Evolutionary conservation across 345 rosid genomes (phyloP).

Genomic region (Jatropha curcas): DNA sequence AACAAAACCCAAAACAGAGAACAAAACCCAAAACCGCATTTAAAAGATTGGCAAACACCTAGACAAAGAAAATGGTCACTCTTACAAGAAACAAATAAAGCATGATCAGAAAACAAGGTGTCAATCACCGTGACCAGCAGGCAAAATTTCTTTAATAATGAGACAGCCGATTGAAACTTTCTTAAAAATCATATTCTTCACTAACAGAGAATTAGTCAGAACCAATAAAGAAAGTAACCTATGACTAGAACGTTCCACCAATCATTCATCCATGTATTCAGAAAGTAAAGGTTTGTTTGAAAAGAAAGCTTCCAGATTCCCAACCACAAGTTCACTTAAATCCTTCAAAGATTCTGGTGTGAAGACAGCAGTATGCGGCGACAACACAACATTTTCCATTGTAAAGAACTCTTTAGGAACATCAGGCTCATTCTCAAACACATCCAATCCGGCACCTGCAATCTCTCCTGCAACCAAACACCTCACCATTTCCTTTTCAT

Average conservation of each 20-base stretch:
- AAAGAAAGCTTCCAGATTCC: conserved; percentile 71
- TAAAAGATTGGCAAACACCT: no score
- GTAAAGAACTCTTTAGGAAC: conserved; percentile 50
- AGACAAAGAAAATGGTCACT: no score
- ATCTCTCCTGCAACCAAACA: conserved; percentile 56
- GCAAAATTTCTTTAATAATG: not conserved
- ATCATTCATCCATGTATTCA: conserved; percentile 12
- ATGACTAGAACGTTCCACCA: not conserved
- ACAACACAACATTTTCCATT: conserved; percentile 72
- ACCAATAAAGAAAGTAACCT: conserved; percentile 4
- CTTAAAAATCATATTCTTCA: not conserved
- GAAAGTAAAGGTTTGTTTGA: conserved; percentile 47
- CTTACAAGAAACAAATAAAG: no score
- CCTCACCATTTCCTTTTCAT: conserved; percentile 64
- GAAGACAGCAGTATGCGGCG: conserved; percentile 54
- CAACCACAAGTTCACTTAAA: conserved; percentile 36
- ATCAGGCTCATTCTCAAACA: conserved; percentile 72
- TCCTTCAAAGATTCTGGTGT: conserved; percentile 55
- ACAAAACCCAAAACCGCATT: no score
- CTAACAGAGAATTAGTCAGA: not conserved
- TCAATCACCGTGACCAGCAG: not conserved
- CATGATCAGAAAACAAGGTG: no score
- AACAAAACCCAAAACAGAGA: no score
- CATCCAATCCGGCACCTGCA: conserved; percentile 81
- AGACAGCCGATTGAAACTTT: not conserved